Base-by-base conservation (phyloP, 192 early-diverging fungal genomes). In the Coemansia sp. region DNA sequence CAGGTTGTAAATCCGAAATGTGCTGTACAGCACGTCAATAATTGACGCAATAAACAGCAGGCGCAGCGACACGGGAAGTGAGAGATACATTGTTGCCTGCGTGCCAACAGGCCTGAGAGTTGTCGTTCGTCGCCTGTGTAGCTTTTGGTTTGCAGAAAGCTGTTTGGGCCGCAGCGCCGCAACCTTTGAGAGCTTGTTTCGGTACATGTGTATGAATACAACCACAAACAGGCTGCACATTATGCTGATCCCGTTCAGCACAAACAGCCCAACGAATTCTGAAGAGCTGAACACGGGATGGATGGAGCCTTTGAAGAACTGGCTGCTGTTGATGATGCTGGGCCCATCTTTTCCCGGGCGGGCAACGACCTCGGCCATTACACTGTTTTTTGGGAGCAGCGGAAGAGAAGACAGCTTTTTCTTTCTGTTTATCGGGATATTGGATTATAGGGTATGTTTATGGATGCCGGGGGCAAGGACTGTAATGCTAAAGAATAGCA, bases 161-260 rank as follows among this genome's bases (percentile, higher is more conserved):
- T 63, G 71, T 19, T 64, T 63, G 53, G 66, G 68, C 17, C 64
- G 61, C 12, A 72, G 68, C 20, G 77, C 77, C 5, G 77, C 77
- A 41, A 79, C 53, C 39, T 71, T 62, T 22, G 72, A 49, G 6
- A 79, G 67, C 67, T 70, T 65, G 61, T 41, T 74, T 25, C 72
- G 64, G 61, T 79, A 79, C 69, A 74, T 74, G 68, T 79, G 77
- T 48, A 79, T 79, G 55, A 79, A 79, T 11, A 64, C 59, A 12
- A 71, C 72, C 46, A 74, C 77, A 54, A 74, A 74, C 42, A 79
- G 55, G 54, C 77, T 79, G 41, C 72, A 74, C 9, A 79, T 61
- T 20, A 74, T 79, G 63, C 77, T 79, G 45, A 74, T 64, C 9
- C 77, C 63, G 37, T 79, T 79, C 43, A 79, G 65, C 22, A 71